Percentiles rank a stretch among this genome's conserved stretches.
Evolutionary conservation across 2,329 filamentous ascomycete genomes (phyloP).

Genomic region (Metarhizium guizhouense): DNA sequence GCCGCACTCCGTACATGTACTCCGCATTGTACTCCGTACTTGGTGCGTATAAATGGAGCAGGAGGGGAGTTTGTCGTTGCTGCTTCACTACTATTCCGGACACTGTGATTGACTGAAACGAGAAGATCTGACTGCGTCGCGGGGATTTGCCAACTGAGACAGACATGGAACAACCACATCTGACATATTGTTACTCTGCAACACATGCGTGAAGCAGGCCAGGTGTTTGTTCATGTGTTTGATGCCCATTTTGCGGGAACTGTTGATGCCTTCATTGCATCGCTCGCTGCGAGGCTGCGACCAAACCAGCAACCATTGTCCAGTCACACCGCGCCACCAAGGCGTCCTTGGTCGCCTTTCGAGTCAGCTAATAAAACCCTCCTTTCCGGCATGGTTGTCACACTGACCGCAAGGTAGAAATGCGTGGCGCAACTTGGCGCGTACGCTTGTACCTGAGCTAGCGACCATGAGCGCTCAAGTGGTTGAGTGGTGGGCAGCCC

Average conservation of each 20-base stretch:
- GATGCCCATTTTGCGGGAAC: background rate
- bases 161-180: background rate
- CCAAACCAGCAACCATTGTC: too few species aligned
- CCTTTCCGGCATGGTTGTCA: background rate
- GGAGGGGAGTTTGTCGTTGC: too few species aligned
- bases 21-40: too few species aligned
- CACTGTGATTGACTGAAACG: background rate
- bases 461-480: background rate
- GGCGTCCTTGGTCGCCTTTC: background rate
- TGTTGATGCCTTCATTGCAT: too few species aligned
- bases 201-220: background rate
- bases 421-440: slow-evolving; percentile 3
- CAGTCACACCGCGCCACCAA: background rate
- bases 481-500: too few species aligned
- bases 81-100: too few species aligned
- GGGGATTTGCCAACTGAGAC: background rate
- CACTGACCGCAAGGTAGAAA: background rate
- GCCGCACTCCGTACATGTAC: background rate
- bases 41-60: too few species aligned
- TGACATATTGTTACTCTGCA: background rate
- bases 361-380: background rate
- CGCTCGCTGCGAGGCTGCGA: too few species aligned
- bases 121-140: background rate
- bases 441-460: slow-evolving; percentile 4
- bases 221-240: background rate